These are phyloP conservation scores for Sclerotinia borealis DNA, from an alignment of 2,329 filamentous ascomycete species.

Conservation along the genomic window DNA sequence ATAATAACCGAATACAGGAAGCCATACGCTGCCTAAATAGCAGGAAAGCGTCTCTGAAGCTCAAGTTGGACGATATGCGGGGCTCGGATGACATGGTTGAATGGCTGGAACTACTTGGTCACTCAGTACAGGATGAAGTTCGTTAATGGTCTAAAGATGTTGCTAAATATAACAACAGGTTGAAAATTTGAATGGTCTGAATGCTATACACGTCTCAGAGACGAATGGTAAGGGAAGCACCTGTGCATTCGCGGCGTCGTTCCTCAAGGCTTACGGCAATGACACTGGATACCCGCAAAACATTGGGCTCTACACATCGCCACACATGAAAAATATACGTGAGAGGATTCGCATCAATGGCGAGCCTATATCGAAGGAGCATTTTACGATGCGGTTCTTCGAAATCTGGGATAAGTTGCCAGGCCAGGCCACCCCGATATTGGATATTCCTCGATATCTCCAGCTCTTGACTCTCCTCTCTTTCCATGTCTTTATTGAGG, in stretches of 20 bases:
- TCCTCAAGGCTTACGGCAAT: conserved; percentile 46
- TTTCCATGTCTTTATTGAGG: conserved; percentile 57
- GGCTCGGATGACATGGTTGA: not conserved
- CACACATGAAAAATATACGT: conserved; percentile 58
- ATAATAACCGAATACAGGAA: too few species aligned
- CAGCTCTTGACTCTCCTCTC: conserved; percentile 58
- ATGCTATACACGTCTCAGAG: conserved; percentile 59
- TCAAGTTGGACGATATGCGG: too few species aligned
- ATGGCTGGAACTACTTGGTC: not conserved
- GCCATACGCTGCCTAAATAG: too few species aligned
- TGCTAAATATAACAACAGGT: not conserved
- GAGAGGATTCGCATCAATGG: conserved; percentile 59
- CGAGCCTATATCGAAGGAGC: conserved; percentile 46
- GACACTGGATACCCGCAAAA: conserved; percentile 19
- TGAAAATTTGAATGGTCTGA: not conserved
- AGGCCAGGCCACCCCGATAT: conserved; percentile 31
- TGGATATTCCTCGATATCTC: conserved; percentile 48
- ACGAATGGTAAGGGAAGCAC: conserved; percentile 69
- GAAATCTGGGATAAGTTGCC: conserved; percentile 12
- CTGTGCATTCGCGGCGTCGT: conserved; percentile 57
- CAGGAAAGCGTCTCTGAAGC: too few species aligned
- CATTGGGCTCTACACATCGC: conserved; percentile 59
- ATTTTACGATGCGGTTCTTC: conserved; percentile 41
- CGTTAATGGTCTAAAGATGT: not conserved
- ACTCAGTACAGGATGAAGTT: not conserved